Evolutionary conservation across 768 basidiomycete species (phyloP), one percentile per base, ranked within the genome.

Genomic region (Tephrocybe sp.): DNA sequence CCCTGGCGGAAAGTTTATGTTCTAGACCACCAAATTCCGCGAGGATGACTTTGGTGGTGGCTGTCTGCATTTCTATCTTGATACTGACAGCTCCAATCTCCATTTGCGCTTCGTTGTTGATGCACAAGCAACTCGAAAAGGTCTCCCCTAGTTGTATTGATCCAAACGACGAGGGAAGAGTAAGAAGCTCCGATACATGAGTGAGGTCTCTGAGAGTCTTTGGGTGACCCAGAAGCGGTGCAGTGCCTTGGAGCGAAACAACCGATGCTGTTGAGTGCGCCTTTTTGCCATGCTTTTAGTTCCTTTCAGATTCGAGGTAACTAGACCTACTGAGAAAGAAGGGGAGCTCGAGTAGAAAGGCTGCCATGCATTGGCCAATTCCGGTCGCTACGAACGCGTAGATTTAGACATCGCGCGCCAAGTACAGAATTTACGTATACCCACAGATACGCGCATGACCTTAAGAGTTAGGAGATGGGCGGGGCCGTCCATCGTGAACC

Each of bases 81-180:
- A 94, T 67, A 14, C 71, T 72, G 22, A 89, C 81, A 4, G 79
- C 82, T 44, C 84, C 76, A 10, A 95, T 74, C 2, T 79, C 77
- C 5, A 78, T 66, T 31, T 79, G 72, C 0, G 83, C 77, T 65
- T 91, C 87, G 64, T 93, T 93, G 62, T 91, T 88, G 51, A 96
- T 75, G 54, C 85, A 88, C 20, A 97, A 74, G 60, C 84, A 85
- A 57, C 89, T 84, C 1, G 85, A 80, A 62, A 97, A 94, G 0
- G 89, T 90, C 68, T 95, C 91, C 10, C 94, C 94, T 1, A 97
- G 79, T 60, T 92, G 90, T 56, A 95, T 90, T 5, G 84, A 72
- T 13, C 92, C 93, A 62, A 94, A 95, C 7, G 91, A 80, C 16
- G 87, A 74, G 0, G 93, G 92, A 7, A 96, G 76, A 16, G 83